Base-by-base conservation (phyloP, 805 yeast species). In the Saccharomycopsis sp. region DNA sequence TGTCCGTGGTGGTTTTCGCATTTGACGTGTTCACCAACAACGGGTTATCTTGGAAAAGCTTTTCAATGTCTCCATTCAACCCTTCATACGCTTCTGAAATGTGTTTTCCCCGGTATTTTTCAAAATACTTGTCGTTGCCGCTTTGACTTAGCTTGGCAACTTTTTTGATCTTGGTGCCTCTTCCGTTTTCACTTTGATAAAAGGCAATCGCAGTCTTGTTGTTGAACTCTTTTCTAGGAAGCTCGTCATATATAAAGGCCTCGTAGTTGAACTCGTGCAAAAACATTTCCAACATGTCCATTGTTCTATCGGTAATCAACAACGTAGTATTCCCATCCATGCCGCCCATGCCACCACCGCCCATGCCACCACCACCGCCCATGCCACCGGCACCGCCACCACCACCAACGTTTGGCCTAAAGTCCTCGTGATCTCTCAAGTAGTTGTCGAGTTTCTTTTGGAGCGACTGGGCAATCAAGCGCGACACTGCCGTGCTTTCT, bases 191-290 rank as follows among this genome's bases (percentile, higher is more conserved):
- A 5, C 73, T 68, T 34, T 62, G 55, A 53, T 78, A 83, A 23
- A 45, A 45, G 5, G 31, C 17, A 5, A 42, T 32, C 15, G 27
- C 26, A 18, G 34, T 42, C 22, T 45, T 45, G 16, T 55, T 62
- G 55, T 73, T 80, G n/a, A 55, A 53, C 49, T 69, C 63, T 39
- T 64, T 58, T 58, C 60, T 62, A 64, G 71, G 22, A 62, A 63
- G 2, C 70, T 68, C 20, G 80, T 60, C 98, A 63, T 80, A 80
- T 15, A 88, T 81, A 83, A 88, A 78, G 4, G 96, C 88, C 60
- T 89, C 94, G 59, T 88, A 92, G 18, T 80, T 74, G 59, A 88
- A 85, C 56, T 86, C 95, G 58, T 92, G 97, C 41, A 88, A 60
- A 35, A 92, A 57, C 0, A 96, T 95, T 5, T 92, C 82, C 52